Percentiles rank a stretch among this genome's conserved stretches.
phyloP scores from a whole-genome alignment of 768 basidiomycete genomes.

The Polyporus arcularius region DNA sequence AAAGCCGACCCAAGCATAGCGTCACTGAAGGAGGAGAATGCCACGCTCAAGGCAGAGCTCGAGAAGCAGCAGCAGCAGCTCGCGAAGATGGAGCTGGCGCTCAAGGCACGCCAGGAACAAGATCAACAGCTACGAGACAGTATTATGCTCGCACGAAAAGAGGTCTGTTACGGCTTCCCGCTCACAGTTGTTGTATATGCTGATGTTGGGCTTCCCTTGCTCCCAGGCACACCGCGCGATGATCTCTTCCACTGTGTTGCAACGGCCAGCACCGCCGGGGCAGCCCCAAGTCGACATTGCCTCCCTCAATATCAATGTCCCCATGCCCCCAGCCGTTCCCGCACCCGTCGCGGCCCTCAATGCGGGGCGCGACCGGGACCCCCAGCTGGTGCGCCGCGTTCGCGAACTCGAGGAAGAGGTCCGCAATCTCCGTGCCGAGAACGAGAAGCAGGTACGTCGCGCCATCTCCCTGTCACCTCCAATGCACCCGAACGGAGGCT shows the following conservation, averaged over 20 bases:
- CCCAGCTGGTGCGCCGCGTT: constrained; percentile 46
- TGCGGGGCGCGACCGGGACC: constrained; percentile 55
- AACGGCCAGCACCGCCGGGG: constrained; percentile 33
- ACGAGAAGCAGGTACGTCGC: constrained; percentile 75
- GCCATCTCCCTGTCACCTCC: background rate
- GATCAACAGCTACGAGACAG: constrained; percentile 79
- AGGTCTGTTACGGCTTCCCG: constrained; percentile 42
- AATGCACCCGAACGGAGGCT: background rate
- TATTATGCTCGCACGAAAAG: constrained; percentile 69
- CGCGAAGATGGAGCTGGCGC: constrained; percentile 57
- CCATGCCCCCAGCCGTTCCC: constrained; percentile 44
- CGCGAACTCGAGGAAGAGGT: constrained; percentile 85
- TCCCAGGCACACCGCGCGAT: constrained; percentile 77
- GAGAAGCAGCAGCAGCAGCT: constrained; percentile 59
- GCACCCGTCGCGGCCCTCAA: constrained; percentile 51
- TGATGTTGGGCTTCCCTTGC: background rate
- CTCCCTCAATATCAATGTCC: constrained; percentile 58
- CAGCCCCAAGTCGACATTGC: constrained; percentile 51
- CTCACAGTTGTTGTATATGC: background rate
- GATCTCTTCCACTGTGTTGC: constrained; percentile 64
- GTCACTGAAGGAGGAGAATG: constrained; percentile 67
- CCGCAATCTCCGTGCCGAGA: constrained; percentile 61
- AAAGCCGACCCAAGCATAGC: constrained; percentile 52
- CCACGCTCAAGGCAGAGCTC: constrained; percentile 59
- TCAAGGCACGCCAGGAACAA: constrained; percentile 76